These are phyloP conservation scores for Mucor sp. DNA, from an alignment of 371 early-diverging fungal species.

Conservation along the genomic window DNA sequence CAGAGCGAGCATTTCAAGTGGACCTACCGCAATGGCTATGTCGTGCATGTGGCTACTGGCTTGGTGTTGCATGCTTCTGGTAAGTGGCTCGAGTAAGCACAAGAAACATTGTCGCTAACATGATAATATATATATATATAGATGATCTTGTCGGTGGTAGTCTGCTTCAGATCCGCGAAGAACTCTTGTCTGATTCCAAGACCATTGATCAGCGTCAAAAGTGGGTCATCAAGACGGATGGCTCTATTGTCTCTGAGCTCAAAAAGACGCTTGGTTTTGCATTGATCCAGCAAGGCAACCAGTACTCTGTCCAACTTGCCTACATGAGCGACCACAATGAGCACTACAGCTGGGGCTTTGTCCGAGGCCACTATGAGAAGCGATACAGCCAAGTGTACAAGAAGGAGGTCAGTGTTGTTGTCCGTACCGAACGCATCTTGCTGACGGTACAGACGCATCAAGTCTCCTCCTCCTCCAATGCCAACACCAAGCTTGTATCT, in stretches of 20 bases:
- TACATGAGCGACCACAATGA: conserved; percentile 21
- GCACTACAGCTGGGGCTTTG: conserved; percentile 37
- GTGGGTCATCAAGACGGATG: conserved; percentile 46
- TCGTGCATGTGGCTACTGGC: conserved; percentile 52
- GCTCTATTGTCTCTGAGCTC: conserved; percentile 32
- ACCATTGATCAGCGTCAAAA: conserved; percentile 35
- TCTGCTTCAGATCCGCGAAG: conserved; percentile 33
- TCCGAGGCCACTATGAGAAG: conserved; percentile 34
- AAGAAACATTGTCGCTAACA: too few relatives aligned
- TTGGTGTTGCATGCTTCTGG: conserved; percentile 41
- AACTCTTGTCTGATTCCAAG: conserved; percentile 9
- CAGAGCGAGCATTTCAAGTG: conserved; percentile 37
- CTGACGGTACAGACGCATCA: conserved; percentile 19
- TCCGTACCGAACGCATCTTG: conserved; percentile 31
- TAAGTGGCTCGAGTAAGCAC: conserved; percentile 5
- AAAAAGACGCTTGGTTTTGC: conserved; percentile 34
- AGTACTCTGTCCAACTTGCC: conserved; percentile 28
- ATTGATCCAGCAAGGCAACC: conserved; percentile 18
- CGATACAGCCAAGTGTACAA: conserved; percentile 35
- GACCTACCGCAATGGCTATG: conserved; percentile 47
- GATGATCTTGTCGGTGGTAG: conserved; percentile 36
- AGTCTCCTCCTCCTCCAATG: conserved; percentile 13
- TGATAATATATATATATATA: neutral
- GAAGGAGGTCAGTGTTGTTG: conserved; percentile 25
- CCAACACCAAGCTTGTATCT: conserved; percentile 31